Evolutionary conservation across 768 basidiomycete species (phyloP).

Genomic region (Termitomyces sp.): DNA sequence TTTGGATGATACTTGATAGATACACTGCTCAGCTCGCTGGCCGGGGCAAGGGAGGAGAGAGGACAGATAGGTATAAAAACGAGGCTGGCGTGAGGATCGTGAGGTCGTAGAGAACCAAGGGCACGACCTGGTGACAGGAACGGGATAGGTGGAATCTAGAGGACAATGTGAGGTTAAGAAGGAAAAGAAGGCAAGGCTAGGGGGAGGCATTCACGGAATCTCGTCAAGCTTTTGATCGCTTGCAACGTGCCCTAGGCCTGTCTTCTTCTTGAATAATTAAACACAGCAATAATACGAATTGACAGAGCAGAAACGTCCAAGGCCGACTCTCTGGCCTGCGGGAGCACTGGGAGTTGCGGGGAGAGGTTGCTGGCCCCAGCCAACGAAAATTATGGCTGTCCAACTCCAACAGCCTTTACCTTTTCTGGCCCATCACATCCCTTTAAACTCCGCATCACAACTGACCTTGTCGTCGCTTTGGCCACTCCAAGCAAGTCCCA

Average conservation of each 20-base stretch:
- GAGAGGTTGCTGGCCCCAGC: conserved; percentile 4
- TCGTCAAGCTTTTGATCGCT: conserved; percentile 67
- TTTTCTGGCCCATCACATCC: conserved; percentile 19
- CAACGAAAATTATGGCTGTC: conserved; percentile 16
- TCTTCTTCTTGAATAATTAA: conserved; percentile 41
- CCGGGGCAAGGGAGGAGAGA: conserved; percentile 20
- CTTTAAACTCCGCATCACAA: conserved; percentile 28
- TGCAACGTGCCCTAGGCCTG: conserved; percentile 62
- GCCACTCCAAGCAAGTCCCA: not conserved
- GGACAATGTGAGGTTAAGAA: conserved; percentile 40
- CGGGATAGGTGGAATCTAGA: conserved; percentile 24
- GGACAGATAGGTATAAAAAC: conserved; percentile 53
- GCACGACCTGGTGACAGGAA: conserved; percentile 22
- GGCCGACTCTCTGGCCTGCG: not conserved
- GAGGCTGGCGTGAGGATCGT: conserved; percentile 52
- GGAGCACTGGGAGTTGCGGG: not conserved
- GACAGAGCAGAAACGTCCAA: conserved; percentile 1
- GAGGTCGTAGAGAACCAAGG: conserved; percentile 35
- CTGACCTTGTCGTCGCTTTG: not conserved
- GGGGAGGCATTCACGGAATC: conserved; percentile 49
- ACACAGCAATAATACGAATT: conserved; percentile 8
- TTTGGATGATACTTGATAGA: conserved; percentile 16
- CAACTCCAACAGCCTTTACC: conserved; percentile 13
- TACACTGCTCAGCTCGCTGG: conserved; percentile 20
- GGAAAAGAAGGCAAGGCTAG: conserved; percentile 55